Percentiles rank a stretch among this genome's conserved stretches.
These are phyloP conservation scores for Mucor plumbeus DNA, from an alignment of 371 early-diverging fungal genomes.

Conservation along the genomic window DNA sequence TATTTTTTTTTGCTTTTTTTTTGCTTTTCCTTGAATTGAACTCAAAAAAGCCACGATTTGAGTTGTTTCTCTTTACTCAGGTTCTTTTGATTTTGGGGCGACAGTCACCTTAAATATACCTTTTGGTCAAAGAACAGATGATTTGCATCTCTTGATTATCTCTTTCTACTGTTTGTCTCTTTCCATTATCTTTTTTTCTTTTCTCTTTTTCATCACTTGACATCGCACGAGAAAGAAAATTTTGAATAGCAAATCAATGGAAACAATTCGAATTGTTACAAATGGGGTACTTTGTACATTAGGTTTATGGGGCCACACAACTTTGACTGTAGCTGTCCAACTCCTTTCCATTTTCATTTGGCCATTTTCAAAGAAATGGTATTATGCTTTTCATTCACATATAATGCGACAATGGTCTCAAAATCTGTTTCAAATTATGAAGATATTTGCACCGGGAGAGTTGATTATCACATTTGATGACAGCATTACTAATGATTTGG, in stretches of 20 bases:
- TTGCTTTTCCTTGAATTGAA: background rate
- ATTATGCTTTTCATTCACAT: slow-evolving; percentile 48
- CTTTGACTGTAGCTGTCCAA: slow-evolving; percentile 26
- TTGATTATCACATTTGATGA: slow-evolving; percentile 65
- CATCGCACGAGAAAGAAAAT: background rate
- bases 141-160: slow-evolving; percentile 2
- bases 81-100: background rate
- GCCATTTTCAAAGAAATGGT: slow-evolving; percentile 44
- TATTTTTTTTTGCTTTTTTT: background rate
- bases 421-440: slow-evolving; percentile 62
- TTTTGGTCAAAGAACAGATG: background rate
- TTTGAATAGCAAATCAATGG: slow-evolving; percentile 7
- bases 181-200: background rate
- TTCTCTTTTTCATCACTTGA: slow-evolving; percentile 7
- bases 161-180: background rate
- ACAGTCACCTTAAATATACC: background rate
- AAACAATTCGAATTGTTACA: slow-evolving; percentile 6
- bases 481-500: slow-evolving; percentile 50
- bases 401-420: slow-evolving; percentile 71
- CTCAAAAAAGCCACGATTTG: slow-evolving; percentile 11
- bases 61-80: background rate
- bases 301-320: slow-evolving; percentile 23
- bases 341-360: slow-evolving; percentile 34
- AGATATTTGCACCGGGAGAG: slow-evolving; percentile 66
- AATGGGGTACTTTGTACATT: slow-evolving; percentile 23